A percentile compares a stretch with the other conserved stretches of the same genome.
Conservation (phyloP, 305 asterid genomes). For the Petunia hybrid region DNA sequence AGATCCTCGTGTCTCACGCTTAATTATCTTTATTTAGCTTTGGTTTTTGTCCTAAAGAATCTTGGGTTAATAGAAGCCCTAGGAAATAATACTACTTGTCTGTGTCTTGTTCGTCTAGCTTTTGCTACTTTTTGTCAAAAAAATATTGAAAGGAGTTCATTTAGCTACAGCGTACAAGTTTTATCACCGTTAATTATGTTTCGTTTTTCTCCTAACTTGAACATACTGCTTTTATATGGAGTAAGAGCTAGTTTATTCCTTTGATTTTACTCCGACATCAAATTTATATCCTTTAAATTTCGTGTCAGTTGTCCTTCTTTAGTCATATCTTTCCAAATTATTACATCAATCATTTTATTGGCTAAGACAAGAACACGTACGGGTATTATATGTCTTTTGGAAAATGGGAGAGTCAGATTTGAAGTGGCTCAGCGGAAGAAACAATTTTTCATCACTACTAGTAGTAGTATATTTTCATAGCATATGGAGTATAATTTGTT, state of each 20-base stretch:
- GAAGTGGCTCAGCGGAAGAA: neutral
- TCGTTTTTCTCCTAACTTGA: too few species aligned
- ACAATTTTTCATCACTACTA: too few species aligned
- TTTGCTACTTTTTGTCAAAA: too few species aligned
- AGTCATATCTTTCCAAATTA: neutral
- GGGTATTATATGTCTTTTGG: neutral
- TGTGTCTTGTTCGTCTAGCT: neutral
- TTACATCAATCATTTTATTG: slow-evolving; percentile 9
- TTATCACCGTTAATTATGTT: too few species aligned
- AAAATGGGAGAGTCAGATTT: neutral
- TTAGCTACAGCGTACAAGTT: too few species aligned
- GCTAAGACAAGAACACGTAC: neutral
- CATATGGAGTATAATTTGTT: too few species aligned
- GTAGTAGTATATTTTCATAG: too few species aligned
- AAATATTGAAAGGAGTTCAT: too few species aligned
- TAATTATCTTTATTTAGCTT: neutral
- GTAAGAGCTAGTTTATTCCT: neutral
- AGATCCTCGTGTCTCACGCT: slow-evolving; percentile 17
- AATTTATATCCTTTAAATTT: neutral
- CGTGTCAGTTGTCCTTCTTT: neutral
- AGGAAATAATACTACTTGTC: neutral
- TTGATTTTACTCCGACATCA: neutral
- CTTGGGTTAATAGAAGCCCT: neutral
- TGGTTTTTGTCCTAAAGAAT: neutral
- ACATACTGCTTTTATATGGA: too few species aligned